phyloP scores from a whole-genome alignment of 257 asterid species.

The Pogostemon cablin region DNA sequence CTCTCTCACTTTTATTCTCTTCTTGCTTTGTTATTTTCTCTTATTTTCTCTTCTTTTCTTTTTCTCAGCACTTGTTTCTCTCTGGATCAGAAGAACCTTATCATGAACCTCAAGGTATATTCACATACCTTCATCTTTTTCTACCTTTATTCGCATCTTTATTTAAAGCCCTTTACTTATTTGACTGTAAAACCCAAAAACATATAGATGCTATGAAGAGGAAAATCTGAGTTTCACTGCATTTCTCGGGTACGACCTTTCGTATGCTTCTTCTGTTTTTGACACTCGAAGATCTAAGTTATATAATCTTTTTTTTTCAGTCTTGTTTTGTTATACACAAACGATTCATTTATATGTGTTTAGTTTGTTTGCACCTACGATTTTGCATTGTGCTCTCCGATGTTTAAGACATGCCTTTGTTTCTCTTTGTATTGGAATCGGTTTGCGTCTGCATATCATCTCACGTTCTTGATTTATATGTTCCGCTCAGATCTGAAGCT shows the following conservation, averaged over 20 bases:
- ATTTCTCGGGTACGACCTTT: conserved; percentile 21
- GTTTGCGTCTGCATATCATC: conserved; percentile 28
- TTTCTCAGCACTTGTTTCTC: conserved; percentile 25
- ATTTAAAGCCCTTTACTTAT: conserved; percentile 38
- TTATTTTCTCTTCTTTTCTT: conserved; percentile 27
- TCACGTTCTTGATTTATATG: conserved; percentile 20
- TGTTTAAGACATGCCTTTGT: background rate
- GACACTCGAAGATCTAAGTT: conserved; percentile 32
- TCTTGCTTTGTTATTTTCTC: conserved; percentile 23
- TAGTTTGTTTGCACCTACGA: background rate
- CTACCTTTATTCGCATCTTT: conserved; percentile 26
- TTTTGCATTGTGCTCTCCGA: conserved; percentile 20
- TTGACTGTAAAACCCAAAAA: conserved; percentile 28
- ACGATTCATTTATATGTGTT: background rate
- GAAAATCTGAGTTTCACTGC: conserved; percentile 28
- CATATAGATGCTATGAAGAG: conserved; percentile 23
- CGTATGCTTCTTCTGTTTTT: background rate
- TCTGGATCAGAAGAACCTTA: conserved; percentile 45
- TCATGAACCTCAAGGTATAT: conserved; percentile 68
- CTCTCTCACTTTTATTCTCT: conserved; percentile 36
- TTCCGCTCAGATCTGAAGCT: conserved; percentile 65
- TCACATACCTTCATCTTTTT: conserved; percentile 35
- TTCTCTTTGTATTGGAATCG: conserved; percentile 2
- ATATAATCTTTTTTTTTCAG: background rate
- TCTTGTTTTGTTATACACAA: background rate